These are phyloP conservation scores for Beauveria brongniartii DNA, from an alignment of 2,329 filamentous ascomycete genomes.

Conservation along the genomic window DNA sequence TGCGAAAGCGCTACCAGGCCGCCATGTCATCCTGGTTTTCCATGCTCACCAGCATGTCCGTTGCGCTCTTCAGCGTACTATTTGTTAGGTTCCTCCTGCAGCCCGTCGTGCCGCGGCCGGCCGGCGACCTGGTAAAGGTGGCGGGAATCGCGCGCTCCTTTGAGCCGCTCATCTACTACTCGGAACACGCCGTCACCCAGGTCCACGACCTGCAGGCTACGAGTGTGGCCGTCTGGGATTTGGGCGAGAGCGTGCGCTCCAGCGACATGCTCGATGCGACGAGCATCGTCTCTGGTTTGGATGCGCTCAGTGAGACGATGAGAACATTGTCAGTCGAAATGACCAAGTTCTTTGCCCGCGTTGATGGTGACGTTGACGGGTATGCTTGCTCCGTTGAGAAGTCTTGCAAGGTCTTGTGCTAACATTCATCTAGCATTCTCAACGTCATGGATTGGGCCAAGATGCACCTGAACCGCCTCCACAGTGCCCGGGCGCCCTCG, in stretches of 20 bases:
- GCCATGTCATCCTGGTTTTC: constrained; percentile 64
- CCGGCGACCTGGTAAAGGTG: constrained; percentile 74
- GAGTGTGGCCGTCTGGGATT: constrained; percentile 87
- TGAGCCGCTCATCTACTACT: constrained; percentile 91
- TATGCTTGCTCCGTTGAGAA: constrained; percentile 26
- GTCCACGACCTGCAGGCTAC: constrained; percentile 86
- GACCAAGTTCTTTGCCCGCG: constrained; percentile 85
- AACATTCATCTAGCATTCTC: constrained; percentile 53
- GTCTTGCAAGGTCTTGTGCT: constrained; percentile 11
- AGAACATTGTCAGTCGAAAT: constrained; percentile 79
- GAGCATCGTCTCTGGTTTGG: constrained; percentile 77
- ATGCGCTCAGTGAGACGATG: constrained; percentile 76
- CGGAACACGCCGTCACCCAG: constrained; percentile 78
- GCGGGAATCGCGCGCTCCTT: constrained; percentile 84
- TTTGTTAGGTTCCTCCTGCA: constrained; percentile 59
- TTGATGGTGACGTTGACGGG: constrained; percentile 87
- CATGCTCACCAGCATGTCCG: constrained; percentile 51
- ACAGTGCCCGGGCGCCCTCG: constrained; percentile 48
- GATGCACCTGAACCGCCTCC: constrained; percentile 68
- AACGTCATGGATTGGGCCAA: constrained; percentile 96
- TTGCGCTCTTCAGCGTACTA: constrained; percentile 56
- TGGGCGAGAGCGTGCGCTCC: constrained; percentile 79
- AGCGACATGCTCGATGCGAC: constrained; percentile 88
- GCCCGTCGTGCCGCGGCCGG: constrained; percentile 45
- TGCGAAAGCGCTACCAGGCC: constrained; percentile 50